Evolutionary conservation across 73 alveolate genomes (phyloP).

Genomic region (Uronychia setigera): DNA sequence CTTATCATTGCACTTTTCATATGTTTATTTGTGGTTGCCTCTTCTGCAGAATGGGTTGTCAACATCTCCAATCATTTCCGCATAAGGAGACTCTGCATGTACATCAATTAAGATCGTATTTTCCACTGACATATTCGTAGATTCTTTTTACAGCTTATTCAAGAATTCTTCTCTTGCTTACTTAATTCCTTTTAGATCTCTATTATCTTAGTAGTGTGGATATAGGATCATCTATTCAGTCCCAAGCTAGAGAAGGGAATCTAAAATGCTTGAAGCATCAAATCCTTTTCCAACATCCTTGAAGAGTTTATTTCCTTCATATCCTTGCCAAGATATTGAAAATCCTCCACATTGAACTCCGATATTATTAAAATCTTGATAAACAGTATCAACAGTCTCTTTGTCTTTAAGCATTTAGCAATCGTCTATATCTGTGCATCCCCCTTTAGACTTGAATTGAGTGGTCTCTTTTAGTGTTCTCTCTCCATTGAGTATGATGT

Average conservation of each 20-base stretch:
- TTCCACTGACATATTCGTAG: not conserved
- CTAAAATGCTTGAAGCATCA: conserved; percentile 41
- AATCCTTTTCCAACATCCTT: conserved; percentile 33
- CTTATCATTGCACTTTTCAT: too few relatives aligned
- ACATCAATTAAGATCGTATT: conserved; percentile 40
- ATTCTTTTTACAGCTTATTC: not conserved
- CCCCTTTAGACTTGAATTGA: not conserved
- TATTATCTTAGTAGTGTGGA: not conserved
- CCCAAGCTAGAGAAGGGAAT: not conserved
- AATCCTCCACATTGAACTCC: conserved; percentile 71
- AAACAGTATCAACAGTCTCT: conserved; percentile 12
- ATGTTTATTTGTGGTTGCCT: too few relatives aligned
- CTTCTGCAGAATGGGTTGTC: conserved; percentile 45
- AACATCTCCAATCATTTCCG: conserved; percentile 65
- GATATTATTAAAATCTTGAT: conserved; percentile 47
- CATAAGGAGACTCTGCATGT: conserved; percentile 64
- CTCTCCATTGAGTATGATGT: conserved; percentile 57
- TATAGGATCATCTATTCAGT: not conserved
- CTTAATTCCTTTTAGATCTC: not conserved
- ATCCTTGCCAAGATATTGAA: conserved; percentile 63
- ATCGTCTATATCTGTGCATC: conserved; percentile 34
- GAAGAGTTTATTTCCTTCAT: conserved; percentile 59
- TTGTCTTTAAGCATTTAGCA: conserved; percentile 18
- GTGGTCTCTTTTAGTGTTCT: not conserved
- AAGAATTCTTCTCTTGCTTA: not conserved